A percentile compares a stretch with the other conserved stretches of the same genome.
Evolutionary conservation across 306 rosid genomes (phyloP).

Genomic region (Vigna mungo): DNA sequence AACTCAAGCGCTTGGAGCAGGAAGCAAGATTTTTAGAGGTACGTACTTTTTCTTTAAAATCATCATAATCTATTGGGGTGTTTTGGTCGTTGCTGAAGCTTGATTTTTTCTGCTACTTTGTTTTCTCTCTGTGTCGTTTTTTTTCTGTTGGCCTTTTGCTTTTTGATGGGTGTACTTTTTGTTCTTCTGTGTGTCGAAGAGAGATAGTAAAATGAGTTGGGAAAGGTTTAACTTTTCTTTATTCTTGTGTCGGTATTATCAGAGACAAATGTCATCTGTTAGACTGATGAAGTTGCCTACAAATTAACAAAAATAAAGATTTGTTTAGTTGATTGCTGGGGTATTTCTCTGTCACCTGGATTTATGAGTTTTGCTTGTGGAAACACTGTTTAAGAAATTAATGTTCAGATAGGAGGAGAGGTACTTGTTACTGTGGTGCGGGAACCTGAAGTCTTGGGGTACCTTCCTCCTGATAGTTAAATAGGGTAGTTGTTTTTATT

Average conservation of each 20-base stretch:
- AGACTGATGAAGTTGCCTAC: background rate
- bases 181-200: slow-evolving; percentile 2
- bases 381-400: slow-evolving; percentile 41
- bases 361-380: slow-evolving; percentile 30
- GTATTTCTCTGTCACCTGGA: slow-evolving; percentile 32
- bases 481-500: slow-evolving; percentile 28
- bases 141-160: background rate
- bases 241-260: slow-evolving; percentile 8
- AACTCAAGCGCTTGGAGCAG: slow-evolving; percentile 87
- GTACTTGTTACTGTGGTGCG: slow-evolving; percentile 19
- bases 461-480: background rate
- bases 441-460: slow-evolving; percentile 32
- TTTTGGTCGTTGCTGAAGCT: slow-evolving; percentile 19
- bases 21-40: slow-evolving; percentile 95
- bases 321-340: slow-evolving; percentile 27
- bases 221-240: slow-evolving; percentile 39
- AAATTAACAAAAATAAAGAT: background rate
- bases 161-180: slow-evolving; percentile 24
- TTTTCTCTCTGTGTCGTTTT: slow-evolving; percentile 35
- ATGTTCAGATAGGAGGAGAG: slow-evolving; percentile 11
- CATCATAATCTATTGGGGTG: slow-evolving; percentile 29
- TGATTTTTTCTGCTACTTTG: slow-evolving; percentile 15
- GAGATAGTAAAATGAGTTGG: slow-evolving; percentile 31
- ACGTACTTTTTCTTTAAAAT: slow-evolving; percentile 14
- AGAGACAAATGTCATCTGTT: slow-evolving; percentile 14